Evolutionary conservation across 495 filamentous ascomycete genomes (phyloP).

Genomic region (Hypoxylon crocopeplum): DNA sequence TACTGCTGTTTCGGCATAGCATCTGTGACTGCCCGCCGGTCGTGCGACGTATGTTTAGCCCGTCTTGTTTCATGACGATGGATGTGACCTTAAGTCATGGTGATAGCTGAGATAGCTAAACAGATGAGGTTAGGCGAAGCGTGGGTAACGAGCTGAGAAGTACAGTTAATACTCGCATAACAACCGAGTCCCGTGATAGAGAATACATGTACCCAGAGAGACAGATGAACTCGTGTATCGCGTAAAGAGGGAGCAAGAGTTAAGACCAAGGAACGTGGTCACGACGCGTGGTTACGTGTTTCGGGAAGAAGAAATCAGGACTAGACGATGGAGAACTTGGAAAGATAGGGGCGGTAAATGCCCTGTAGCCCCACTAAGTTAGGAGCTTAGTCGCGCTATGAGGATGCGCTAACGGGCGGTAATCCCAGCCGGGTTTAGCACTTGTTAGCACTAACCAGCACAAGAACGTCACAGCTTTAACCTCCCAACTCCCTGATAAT

Average conservation of each 20-base stretch:
- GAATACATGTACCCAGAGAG: not conserved
- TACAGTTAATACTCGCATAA: conserved; percentile 7
- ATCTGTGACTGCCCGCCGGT: not conserved
- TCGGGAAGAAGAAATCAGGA: not conserved
- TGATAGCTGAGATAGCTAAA: not conserved
- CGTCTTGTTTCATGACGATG: conserved; percentile 10
- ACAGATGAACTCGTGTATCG: not conserved
- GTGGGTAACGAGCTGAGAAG: not conserved
- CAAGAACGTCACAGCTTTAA: too few relatives aligned
- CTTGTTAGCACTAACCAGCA: too few relatives aligned
- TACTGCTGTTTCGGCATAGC: not conserved
- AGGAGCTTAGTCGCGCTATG: not conserved
- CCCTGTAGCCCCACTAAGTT: conserved; percentile 11
- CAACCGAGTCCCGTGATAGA: conserved; percentile 4
- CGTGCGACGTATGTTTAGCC: conserved; percentile 3
- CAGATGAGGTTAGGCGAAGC: not conserved
- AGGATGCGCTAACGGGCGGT: not conserved
- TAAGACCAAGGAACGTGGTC: conserved; percentile 6
- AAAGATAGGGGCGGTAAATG: conserved; percentile 1
- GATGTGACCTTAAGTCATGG: conserved; percentile 4
- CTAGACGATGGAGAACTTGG: conserved; percentile 9
- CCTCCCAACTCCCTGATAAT: too few relatives aligned
- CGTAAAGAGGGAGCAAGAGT: not conserved
- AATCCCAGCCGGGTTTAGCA: conserved; percentile 2
- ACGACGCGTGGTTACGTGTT: conserved; percentile 11